A percentile compares a stretch with the other conserved stretches of the same genome.
phyloP scores from a whole-genome alignment of 345 rosid genomes.

The Eucalyptus microcorys region DNA sequence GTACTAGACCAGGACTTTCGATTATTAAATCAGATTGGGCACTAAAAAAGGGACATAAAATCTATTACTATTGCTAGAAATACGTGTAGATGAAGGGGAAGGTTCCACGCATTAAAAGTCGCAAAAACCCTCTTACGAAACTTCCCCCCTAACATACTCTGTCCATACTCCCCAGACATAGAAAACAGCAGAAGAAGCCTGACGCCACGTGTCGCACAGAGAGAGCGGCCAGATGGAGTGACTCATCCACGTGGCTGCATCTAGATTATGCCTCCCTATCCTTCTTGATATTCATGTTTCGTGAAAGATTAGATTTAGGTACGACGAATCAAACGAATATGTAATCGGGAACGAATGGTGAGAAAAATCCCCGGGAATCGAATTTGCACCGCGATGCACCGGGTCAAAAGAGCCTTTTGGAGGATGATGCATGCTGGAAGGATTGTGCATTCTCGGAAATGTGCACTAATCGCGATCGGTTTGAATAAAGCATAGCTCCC shows the following conservation, averaged over 20 bases:
- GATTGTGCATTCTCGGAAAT: not conserved
- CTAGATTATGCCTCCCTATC: not conserved
- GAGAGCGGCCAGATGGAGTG: not conserved
- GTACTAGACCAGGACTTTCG: not conserved
- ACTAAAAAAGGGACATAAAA: not conserved
- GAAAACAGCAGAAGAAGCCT: not conserved
- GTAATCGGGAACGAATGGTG: rapidly evolving
- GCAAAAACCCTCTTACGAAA: not conserved
- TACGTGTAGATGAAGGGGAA: not conserved
- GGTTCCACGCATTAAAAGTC: not conserved
- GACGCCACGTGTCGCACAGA: not conserved
- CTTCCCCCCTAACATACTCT: not conserved
- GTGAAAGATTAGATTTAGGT: not conserved
- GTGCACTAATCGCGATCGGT: not conserved
- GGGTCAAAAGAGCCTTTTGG: not conserved
- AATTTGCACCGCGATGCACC: not conserved
- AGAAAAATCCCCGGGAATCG: not conserved
- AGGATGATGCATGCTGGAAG: not conserved
- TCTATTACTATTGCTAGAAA: not conserved
- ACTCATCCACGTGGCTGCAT: not conserved
- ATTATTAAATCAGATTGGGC: not conserved
- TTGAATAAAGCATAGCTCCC: not conserved
- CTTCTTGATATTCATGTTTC: not conserved
- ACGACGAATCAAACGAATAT: not conserved
- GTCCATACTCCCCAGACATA: not conserved